A percentile compares a stretch with the other conserved stretches of the same genome.
phyloP scores from a whole-genome alignment of 495 filamentous ascomycete species.

The Pyrenopolyporus hunteri region DNA sequence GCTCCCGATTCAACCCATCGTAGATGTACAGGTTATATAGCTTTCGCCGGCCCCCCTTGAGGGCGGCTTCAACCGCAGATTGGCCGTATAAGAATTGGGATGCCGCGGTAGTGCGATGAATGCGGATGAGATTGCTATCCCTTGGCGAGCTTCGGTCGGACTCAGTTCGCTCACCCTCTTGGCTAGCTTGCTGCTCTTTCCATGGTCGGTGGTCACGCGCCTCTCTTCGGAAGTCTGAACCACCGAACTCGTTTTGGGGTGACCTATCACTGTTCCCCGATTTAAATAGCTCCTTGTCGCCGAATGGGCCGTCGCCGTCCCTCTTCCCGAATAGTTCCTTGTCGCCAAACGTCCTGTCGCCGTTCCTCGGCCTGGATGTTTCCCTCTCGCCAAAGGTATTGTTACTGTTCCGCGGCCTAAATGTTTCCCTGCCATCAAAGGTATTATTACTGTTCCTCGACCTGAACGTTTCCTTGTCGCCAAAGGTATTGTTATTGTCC shows the following conservation, averaged over 20 bases:
- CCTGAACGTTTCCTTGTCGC: too few relatives aligned
- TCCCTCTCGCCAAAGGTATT: too few relatives aligned
- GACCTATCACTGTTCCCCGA: neutral
- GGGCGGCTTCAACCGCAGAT: slow-evolving; percentile 79
- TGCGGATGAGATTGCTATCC: slow-evolving; percentile 54
- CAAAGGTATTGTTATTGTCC: too few relatives aligned
- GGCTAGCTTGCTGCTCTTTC: neutral
- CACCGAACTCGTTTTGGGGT: neutral
- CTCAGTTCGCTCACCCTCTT: neutral
- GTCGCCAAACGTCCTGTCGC: too few relatives aligned
- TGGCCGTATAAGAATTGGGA: slow-evolving; percentile 91
- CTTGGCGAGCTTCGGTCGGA: neutral
- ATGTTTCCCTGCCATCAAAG: too few relatives aligned
- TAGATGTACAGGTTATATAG: slow-evolving; percentile 87
- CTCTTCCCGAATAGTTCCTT: too few relatives aligned
- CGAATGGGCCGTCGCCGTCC: too few relatives aligned
- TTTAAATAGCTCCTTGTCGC: too few relatives aligned
- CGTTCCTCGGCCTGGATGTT: too few relatives aligned
- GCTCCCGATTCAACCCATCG: slow-evolving; percentile 57
- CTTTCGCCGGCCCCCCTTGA: slow-evolving; percentile 69
- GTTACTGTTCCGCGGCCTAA: too few relatives aligned
- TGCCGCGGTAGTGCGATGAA: slow-evolving; percentile 83
- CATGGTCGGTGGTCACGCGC: neutral
- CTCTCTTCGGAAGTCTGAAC: neutral
- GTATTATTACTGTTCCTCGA: too few relatives aligned